phyloP scores from a whole-genome alignment of 2,329 filamentous ascomycete species.

The Colletotrichum orchidophilum region DNA sequence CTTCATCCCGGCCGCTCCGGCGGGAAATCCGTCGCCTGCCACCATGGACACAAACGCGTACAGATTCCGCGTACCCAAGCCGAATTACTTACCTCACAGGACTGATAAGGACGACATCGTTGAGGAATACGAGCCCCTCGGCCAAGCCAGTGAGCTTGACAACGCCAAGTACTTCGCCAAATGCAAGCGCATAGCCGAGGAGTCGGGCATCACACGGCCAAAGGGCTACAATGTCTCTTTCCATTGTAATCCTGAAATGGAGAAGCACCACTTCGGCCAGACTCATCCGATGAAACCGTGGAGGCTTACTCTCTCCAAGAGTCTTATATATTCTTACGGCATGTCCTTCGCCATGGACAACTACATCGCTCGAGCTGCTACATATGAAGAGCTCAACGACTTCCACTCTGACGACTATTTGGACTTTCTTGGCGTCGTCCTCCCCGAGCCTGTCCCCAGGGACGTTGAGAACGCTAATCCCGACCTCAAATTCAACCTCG shows the following conservation, averaged over 20 bases:
- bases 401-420: slow-evolving; percentile 94
- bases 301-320: slow-evolving; percentile 94
- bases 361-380: slow-evolving; percentile 84
- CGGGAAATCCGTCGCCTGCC: slow-evolving; percentile 19
- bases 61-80: slow-evolving; percentile 63
- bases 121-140: slow-evolving; percentile 62
- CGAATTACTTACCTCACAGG: slow-evolving; percentile 69
- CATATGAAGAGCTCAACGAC: slow-evolving; percentile 84
- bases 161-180: slow-evolving; percentile 66
- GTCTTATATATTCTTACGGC: slow-evolving; percentile 92
- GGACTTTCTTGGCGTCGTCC: slow-evolving; percentile 81
- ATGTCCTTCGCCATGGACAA: slow-evolving; percentile 98
- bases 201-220: slow-evolving; percentile 79
- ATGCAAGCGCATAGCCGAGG: slow-evolving; percentile 64
- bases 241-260: slow-evolving; percentile 93
- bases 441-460: slow-evolving; percentile 69
- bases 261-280: slow-evolving; percentile 96
- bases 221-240: slow-evolving; percentile 93
- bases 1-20: slow-evolving; percentile 10
- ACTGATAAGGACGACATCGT: slow-evolving; percentile 61
- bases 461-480: slow-evolving; percentile 73
- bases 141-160: slow-evolving; percentile 60
- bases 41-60: slow-evolving; percentile 44
- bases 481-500: slow-evolving; percentile 82
- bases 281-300: slow-evolving; percentile 99